Conservation (phyloP, 306 rosid genomes). For the Cercis canadensis region DNA sequence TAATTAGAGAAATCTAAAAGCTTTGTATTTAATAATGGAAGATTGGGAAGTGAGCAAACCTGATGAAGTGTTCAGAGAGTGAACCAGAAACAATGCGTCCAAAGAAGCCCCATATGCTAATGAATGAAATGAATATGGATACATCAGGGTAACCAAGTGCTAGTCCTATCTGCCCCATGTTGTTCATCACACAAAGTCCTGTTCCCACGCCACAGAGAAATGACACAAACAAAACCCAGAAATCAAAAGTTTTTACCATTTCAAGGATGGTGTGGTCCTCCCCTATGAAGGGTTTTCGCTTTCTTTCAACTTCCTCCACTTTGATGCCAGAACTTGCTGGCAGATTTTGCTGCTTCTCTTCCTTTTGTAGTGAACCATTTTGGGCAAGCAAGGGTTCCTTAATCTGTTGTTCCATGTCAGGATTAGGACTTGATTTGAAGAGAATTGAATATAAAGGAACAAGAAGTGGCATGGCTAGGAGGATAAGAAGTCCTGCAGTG, state of each 20-base stretch:
- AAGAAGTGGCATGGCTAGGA: slow-evolving; percentile 49
- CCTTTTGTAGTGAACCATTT: background rate
- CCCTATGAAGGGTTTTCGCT: slow-evolving; percentile 42
- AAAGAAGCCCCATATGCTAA: slow-evolving; percentile 51
- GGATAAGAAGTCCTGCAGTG: slow-evolving; percentile 39
- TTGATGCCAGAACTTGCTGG: background rate
- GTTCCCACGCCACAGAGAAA: slow-evolving; percentile 51
- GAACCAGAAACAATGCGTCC: slow-evolving; percentile 44
- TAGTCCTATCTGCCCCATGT: slow-evolving; percentile 57
- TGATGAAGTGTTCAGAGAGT: slow-evolving; percentile 44
- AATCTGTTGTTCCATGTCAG: slow-evolving; percentile 35
- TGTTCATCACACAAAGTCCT: slow-evolving; percentile 52
- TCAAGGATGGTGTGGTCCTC: slow-evolving; percentile 53
- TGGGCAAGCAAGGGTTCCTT: slow-evolving; percentile 39
- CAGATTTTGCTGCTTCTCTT: background rate
- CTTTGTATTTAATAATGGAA: background rate
- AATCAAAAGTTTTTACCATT: slow-evolving; percentile 41
- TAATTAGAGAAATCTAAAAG: background rate
- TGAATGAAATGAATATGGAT: slow-evolving; percentile 54
- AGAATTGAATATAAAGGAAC: slow-evolving; percentile 40
- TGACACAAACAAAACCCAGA: slow-evolving; percentile 48
- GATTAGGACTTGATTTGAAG: background rate
- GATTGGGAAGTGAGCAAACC: slow-evolving; percentile 15
- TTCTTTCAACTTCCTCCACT: slow-evolving; percentile 35
- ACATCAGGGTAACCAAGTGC: slow-evolving; percentile 51